Evolutionary conservation across 2,329 filamentous ascomycete species (phyloP), one percentile per base, ranked within the genome.

Genomic region (Fusarium abutilonis): DNA sequence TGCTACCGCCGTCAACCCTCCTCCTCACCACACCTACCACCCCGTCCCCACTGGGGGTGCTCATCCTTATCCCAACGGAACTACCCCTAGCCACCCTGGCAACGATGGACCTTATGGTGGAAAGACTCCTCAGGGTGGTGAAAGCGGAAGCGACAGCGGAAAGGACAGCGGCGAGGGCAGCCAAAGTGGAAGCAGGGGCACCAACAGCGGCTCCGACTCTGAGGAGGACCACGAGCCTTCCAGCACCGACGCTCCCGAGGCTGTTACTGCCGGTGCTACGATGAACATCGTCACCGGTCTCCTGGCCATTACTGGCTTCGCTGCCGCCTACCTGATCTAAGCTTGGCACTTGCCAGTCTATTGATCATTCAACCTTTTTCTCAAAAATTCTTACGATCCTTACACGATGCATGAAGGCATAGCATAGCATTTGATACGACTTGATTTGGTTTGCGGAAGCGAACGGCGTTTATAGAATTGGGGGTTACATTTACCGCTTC

Each of bases 261-360:
- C 68, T 35, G 43, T 70, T 38, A 72, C 70, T 36, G 67, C 73
- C 43, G 65, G 64, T 17, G 74, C 61, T 41, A 70, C 72, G 10
- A 57, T 63, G 54, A 77, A 76, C 66, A 63, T 63, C 6, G 73
- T 70, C 36, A 74, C 73, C 28, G 73, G 74, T 19, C 68, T 76
- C 10, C 70, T 78, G 21, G 79, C 75, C 7, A 69, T 74, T 11
- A 68, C 76, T 21, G 80, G 78, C 19, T 54, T 79, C 29, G 63
- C 76, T 9, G 79, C 73, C 42, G 78, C 72, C 50, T 78, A 74
- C 64, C 70, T 82, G 54, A 55, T 83, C 49, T 83, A 77, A 76
- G 44, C 19, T 35, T 43, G 39, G 26, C 26, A 44, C 17, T 19
- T 17, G 28, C 8, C 15, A 39, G 44, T 44, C 28, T 26, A 26